A percentile compares a stretch with the other conserved stretches of the same genome.
phyloP scores from a whole-genome alignment of 345 rosid genomes.

The Lenwebbia sp. region DNA sequence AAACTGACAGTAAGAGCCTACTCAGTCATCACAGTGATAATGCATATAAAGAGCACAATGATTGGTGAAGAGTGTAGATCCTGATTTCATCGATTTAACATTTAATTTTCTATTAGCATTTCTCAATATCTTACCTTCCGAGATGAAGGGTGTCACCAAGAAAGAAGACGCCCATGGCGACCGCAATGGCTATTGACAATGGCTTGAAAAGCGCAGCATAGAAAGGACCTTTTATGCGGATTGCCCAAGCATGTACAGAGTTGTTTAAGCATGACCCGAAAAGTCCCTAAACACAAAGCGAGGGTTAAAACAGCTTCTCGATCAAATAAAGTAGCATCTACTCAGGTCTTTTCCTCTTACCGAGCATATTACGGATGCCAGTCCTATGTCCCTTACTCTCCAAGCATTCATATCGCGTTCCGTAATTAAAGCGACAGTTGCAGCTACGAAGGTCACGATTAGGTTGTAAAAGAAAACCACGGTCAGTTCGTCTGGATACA shows the following conservation, averaged over 20 bases:
- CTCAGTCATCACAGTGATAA: not conserved
- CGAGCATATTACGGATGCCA: conserved; percentile 67
- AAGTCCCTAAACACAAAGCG: conserved; percentile 30
- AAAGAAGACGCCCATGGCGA: conserved; percentile 52
- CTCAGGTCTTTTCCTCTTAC: conserved; percentile 25
- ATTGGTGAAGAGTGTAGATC: not conserved
- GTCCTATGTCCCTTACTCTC: conserved; percentile 43
- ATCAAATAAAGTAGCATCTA: not conserved
- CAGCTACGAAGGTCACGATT: conserved; percentile 50
- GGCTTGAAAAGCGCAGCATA: conserved; percentile 70
- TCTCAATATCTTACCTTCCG: conserved; percentile 37
- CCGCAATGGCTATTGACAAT: conserved; percentile 66
- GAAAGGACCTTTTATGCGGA: conserved; percentile 62
- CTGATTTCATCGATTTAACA: not conserved
- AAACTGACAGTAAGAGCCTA: not conserved
- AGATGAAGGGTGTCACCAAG: conserved; percentile 65
- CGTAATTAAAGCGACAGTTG: conserved; percentile 32
- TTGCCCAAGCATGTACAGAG: conserved; percentile 48
- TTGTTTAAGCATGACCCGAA: conserved; percentile 49
- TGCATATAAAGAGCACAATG: not conserved
- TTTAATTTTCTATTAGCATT: not conserved
- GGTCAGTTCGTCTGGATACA: conserved; percentile 73
- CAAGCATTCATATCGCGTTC: conserved; percentile 53
- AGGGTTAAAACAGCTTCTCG: not conserved
- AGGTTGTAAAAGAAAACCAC: conserved; percentile 78